Percentiles rank a stretch among this genome's conserved stretches.
Evolutionary conservation across 2,329 filamentous ascomycete genomes (phyloP).

Genomic region (Cryphonectria nitschkei): DNA sequence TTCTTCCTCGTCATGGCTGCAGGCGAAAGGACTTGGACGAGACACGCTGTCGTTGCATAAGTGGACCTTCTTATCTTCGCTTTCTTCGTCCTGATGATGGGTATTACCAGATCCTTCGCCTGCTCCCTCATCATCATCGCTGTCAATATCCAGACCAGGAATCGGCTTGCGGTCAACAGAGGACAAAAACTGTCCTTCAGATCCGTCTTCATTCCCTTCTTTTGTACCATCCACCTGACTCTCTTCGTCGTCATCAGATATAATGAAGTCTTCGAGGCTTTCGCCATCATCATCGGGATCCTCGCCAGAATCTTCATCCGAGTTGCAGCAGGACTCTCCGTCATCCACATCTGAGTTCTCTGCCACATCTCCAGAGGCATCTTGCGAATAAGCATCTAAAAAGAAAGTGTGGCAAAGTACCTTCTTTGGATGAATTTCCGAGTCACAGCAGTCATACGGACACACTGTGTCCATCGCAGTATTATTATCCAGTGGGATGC

Average conservation of each 20-base stretch:
- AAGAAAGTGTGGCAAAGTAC: conserved; percentile 20
- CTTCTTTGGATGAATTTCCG: conserved; percentile 9
- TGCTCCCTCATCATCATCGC: background rate
- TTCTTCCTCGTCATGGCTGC: background rate
- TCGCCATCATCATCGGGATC: conserved; percentile 1
- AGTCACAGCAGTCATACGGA: conserved; percentile 5
- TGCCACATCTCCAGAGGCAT: background rate
- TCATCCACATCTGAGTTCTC: background rate
- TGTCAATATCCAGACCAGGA: background rate
- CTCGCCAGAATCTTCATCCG: background rate
- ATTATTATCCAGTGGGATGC: background rate
- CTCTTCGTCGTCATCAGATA: background rate
- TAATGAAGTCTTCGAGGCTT: conserved; percentile 8
- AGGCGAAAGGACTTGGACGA: background rate
- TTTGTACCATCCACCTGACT: background rate
- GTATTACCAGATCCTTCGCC: background rate
- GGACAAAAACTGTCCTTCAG: conserved; percentile 1
- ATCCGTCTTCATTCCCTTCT: background rate
- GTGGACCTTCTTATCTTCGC: background rate
- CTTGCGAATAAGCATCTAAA: conserved; percentile 10
- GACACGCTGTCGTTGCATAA: background rate
- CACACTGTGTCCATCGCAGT: conserved; percentile 3
- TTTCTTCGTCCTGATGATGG: background rate
- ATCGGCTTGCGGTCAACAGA: background rate
- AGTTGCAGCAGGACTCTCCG: background rate